These are phyloP conservation scores for Xylaria telfairii DNA, from an alignment of 495 filamentous ascomycete genomes.

Conservation along the genomic window DNA sequence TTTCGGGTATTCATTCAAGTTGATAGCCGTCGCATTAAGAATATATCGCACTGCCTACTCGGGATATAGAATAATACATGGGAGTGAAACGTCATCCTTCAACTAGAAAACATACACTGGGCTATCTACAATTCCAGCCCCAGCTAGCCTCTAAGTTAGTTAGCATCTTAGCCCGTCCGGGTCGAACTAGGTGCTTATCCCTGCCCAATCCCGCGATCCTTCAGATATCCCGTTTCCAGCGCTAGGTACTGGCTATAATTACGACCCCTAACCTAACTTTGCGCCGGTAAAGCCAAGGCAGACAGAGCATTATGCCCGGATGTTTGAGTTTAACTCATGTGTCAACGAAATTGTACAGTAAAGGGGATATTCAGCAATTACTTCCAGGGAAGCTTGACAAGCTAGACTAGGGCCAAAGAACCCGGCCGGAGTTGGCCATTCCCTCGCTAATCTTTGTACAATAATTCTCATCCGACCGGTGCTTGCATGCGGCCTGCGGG, in stretches of 20 bases:
- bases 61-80: too few species aligned
- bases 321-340: not conserved
- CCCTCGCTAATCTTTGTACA: not conserved
- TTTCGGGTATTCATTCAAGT: too few species aligned
- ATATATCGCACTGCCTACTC: too few species aligned
- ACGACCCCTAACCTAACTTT: not conserved
- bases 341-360: not conserved
- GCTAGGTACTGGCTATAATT: not conserved
- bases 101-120: not conserved
- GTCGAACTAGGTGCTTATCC: not conserved
- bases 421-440: not conserved
- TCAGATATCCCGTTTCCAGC: not conserved
- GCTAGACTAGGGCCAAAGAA: not conserved
- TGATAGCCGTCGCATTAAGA: too few species aligned
- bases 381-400: not conserved
- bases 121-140: too few species aligned
- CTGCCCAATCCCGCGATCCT: slow-evolving; percentile 5
- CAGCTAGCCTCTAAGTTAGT: too few species aligned
- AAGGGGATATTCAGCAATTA: not conserved
- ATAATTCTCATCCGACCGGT: not conserved
- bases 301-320: not conserved
- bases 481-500: not conserved
- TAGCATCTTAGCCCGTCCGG: not conserved
- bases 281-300: not conserved
- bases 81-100: not conserved